These are phyloP conservation scores for Auriscalpium microsporum DNA, from an alignment of 768 basidiomycete genomes.

Conservation along the genomic window DNA sequence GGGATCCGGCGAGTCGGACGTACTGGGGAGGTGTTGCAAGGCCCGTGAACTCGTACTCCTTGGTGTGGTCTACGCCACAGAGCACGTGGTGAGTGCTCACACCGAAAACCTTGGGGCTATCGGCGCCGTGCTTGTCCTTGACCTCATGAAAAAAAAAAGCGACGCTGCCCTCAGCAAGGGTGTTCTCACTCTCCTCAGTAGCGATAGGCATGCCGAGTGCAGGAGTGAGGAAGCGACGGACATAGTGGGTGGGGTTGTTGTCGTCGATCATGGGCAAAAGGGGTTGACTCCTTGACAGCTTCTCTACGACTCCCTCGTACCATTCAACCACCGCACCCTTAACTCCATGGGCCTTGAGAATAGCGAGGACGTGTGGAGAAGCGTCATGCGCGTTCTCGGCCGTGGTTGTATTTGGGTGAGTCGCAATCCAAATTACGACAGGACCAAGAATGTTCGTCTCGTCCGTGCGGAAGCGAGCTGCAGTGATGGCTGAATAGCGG, in stretches of 20 bases:
- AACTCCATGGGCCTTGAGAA: neutral
- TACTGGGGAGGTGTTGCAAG: slow-evolving; percentile 16
- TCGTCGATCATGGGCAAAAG: neutral
- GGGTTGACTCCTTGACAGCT: neutral
- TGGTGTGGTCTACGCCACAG: slow-evolving; percentile 17
- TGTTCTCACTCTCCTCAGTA: neutral
- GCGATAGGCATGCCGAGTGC: neutral
- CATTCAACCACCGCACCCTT: slow-evolving; percentile 8
- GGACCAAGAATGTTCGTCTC: slow-evolving; percentile 1
- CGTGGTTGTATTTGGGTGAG: slow-evolving; percentile 2
- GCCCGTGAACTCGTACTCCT: slow-evolving; percentile 5
- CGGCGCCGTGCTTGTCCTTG: slow-evolving; percentile 18
- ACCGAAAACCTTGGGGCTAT: slow-evolving; percentile 20
- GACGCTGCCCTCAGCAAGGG: neutral
- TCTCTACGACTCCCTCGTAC: slow-evolving; percentile 2
- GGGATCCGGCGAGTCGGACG: slow-evolving; percentile 7
- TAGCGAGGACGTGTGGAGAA: slow-evolving; percentile 1
- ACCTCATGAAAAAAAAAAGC: slow-evolving; percentile 16
- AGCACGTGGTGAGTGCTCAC: slow-evolving; percentile 25
- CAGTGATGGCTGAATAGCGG: neutral
- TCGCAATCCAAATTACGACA: slow-evolving; percentile 5
- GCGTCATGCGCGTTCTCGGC: slow-evolving; percentile 2
- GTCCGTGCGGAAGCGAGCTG: slow-evolving; percentile 7
- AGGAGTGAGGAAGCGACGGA: neutral
- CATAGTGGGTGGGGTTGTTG: slow-evolving; percentile 11